phyloP scores from a whole-genome alignment of 2,329 filamentous ascomycete species.

The Botrytis aclada region DNA sequence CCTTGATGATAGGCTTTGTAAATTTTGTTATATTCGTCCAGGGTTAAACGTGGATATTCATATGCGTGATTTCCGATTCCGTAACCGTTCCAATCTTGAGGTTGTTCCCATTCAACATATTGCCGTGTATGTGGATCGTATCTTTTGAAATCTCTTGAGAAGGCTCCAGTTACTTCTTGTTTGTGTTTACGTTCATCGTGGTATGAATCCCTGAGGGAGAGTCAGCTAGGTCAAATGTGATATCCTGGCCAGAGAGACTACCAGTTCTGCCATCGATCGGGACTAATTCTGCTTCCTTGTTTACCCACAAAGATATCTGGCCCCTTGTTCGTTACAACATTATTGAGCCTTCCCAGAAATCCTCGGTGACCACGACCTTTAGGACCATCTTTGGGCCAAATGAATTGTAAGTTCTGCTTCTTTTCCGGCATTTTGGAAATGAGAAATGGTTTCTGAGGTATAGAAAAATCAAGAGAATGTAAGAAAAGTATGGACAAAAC shows the following conservation, averaged over 20 bases:
- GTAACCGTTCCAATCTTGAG: slow-evolving; percentile 26
- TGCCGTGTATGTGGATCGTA: slow-evolving; percentile 34
- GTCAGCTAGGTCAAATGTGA: not conserved
- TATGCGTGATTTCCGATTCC: slow-evolving; percentile 17
- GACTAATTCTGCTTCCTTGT: slow-evolving; percentile 25
- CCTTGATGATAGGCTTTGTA: slow-evolving; percentile 13
- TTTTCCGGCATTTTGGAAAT: slow-evolving; percentile 4
- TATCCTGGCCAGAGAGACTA: not conserved
- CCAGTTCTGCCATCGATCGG: slow-evolving; percentile 37
- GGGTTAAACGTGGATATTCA: slow-evolving; percentile 32
- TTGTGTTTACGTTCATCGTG: slow-evolving; percentile 21
- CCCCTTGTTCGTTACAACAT: slow-evolving; percentile 41
- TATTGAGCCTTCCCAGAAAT: slow-evolving; percentile 35
- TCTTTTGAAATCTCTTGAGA: slow-evolving; percentile 24
- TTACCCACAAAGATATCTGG: slow-evolving; percentile 43
- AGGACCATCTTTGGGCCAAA: slow-evolving; percentile 36
- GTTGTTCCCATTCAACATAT: slow-evolving; percentile 31
- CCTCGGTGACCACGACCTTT: slow-evolving; percentile 31
- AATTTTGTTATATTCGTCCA: slow-evolving; percentile 26
- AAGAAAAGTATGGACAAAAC: not conserved
- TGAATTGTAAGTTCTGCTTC: slow-evolving; percentile 26
- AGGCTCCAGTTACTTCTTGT: slow-evolving; percentile 16
- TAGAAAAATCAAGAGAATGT: not conserved
- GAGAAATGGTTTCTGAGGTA: not conserved
- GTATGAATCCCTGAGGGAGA: slow-evolving; percentile 34